phyloP scores from a whole-genome alignment of 345 rosid species.

The Linum tenue region DNA sequence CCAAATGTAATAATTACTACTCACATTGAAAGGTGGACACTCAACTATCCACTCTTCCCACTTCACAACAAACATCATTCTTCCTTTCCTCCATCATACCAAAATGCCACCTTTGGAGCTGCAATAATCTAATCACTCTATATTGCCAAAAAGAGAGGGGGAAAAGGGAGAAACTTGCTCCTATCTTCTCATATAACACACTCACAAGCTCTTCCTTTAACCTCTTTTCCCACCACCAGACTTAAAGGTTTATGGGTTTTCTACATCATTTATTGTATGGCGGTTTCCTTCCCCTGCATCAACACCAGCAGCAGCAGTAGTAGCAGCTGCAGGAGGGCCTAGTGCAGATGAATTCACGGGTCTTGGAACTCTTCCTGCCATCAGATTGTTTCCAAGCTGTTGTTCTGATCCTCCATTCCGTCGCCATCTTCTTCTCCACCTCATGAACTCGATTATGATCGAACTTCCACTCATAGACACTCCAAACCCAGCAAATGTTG shows the following conservation, averaged over 20 bases:
- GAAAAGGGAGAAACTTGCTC: neutral
- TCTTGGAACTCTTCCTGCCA: neutral
- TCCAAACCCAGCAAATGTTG: slow-evolving; percentile 50
- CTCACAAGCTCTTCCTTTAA: neutral
- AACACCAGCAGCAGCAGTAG: neutral
- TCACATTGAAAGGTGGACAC: neutral
- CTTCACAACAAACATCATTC: no score
- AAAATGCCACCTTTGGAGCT: no score
- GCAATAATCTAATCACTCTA: no score
- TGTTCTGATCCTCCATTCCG: neutral
- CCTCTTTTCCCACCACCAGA: no score
- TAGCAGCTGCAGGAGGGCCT: neutral
- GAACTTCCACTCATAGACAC: slow-evolving; percentile 49
- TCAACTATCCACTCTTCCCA: neutral
- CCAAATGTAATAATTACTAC: neutral
- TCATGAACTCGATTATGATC: slow-evolving; percentile 40
- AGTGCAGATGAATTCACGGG: neutral
- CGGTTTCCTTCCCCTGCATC: neutral
- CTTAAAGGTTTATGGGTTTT: no score
- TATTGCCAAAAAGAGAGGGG: no score
- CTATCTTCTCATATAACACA: neutral
- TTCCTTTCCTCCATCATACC: no score
- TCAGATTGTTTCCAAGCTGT: neutral
- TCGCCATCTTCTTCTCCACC: slow-evolving; percentile 38
- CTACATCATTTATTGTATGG: neutral